Evolutionary conservation across 129 eudicot genomes (phyloP).

Genomic region (Erigeron canadensis): DNA sequence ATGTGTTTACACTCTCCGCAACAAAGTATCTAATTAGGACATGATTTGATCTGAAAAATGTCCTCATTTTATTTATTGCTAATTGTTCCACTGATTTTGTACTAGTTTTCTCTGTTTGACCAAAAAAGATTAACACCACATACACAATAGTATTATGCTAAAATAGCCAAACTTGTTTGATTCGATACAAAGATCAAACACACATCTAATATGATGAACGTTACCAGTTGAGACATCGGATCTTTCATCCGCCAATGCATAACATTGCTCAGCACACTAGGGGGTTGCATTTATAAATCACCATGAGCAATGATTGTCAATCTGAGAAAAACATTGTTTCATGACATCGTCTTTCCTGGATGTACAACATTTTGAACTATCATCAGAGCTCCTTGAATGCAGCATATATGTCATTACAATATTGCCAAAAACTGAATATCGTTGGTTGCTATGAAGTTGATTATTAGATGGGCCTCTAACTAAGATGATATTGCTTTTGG

Average conservation of each 20-base stretch:
- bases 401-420: not conserved
- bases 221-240: too few species aligned
- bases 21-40: too few species aligned
- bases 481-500: conserved; percentile 75
- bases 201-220: too few species aligned
- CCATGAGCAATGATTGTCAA: not conserved
- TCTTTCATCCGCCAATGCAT: not conserved
- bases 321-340: not conserved
- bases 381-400: not conserved
- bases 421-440: not conserved
- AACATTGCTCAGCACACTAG: not conserved
- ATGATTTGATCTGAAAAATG: too few species aligned
- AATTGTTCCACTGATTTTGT: too few species aligned
- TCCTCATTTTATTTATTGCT: too few species aligned
- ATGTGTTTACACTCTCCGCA: too few species aligned
- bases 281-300: not conserved
- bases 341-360: not conserved
- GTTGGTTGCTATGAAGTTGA: conserved; percentile 9
- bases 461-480: conserved; percentile 68
- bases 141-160: too few species aligned
- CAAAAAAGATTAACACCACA: too few species aligned
- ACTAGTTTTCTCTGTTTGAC: too few species aligned
- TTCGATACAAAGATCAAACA: too few species aligned
- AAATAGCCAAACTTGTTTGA: too few species aligned
- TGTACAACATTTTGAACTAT: not conserved